A percentile compares a stretch with the other conserved stretches of the same genome.
phyloP scores from a whole-genome alignment of 768 basidiomycete species.

The Lactarius pseudohatsudake region DNA sequence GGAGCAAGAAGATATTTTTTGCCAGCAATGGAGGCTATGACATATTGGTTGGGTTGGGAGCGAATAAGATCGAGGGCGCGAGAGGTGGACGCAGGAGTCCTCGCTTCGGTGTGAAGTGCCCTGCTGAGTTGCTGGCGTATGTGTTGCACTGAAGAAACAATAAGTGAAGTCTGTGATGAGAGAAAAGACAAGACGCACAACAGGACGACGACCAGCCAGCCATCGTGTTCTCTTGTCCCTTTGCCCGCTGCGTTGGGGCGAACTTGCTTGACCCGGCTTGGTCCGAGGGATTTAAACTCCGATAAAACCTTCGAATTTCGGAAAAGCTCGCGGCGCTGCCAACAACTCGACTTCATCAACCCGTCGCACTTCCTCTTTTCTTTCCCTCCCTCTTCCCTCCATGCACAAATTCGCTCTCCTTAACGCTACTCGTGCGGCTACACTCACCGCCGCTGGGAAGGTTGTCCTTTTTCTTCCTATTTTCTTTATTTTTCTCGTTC shows the following conservation, averaged over 20 bases:
- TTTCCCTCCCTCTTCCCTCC: conserved; percentile 40
- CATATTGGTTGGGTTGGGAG: conserved; percentile 90
- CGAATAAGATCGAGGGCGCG: conserved; percentile 78
- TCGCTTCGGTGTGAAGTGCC: conserved; percentile 38
- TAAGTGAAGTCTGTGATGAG: neutral
- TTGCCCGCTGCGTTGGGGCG: neutral
- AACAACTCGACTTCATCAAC: conserved; percentile 39
- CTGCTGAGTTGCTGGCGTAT: conserved; percentile 31
- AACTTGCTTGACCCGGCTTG: conserved; percentile 8
- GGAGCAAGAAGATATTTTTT: conserved; percentile 88
- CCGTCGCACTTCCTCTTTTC: conserved; percentile 44
- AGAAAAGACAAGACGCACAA: conserved; percentile 14
- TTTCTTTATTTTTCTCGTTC: conserved; percentile 2
- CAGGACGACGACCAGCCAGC: conserved; percentile 20
- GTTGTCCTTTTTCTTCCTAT: conserved; percentile 39
- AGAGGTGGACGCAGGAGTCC: conserved; percentile 36
- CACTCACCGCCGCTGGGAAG: conserved; percentile 66
- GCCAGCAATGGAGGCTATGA: conserved; percentile 85
- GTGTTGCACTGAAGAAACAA: conserved; percentile 6
- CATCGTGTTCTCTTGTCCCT: conserved; percentile 6
- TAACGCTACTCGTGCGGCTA: conserved; percentile 78
- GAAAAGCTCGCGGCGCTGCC: conserved; percentile 32
- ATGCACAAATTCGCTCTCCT: conserved; percentile 86
- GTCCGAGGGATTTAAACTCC: conserved; percentile 26
- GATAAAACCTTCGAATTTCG: conserved; percentile 24